Evolutionary conservation across 495 filamentous ascomycete genomes (phyloP).

Genomic region (Gamarada debralockiae): DNA sequence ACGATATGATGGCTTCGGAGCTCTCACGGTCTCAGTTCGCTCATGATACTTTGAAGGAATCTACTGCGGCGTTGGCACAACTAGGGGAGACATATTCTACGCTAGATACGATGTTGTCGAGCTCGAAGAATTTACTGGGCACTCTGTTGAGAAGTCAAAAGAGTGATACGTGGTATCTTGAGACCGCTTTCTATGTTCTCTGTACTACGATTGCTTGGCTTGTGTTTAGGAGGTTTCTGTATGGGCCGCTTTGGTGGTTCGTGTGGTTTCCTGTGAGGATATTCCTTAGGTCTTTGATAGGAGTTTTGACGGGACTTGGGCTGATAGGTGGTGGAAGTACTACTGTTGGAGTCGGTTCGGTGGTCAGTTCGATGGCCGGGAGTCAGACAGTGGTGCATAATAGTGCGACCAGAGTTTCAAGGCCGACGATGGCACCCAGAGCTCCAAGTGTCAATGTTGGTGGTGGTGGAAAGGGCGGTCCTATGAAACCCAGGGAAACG

Average conservation of each 20-base stretch:
- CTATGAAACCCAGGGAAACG: constrained; percentile 2
- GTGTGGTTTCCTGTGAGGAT: constrained; percentile 74
- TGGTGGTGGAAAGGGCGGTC: constrained; percentile 19
- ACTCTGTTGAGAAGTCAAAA: constrained; percentile 83
- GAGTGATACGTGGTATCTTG: constrained; percentile 94
- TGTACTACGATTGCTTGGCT: constrained; percentile 77
- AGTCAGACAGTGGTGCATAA: constrained; percentile 35
- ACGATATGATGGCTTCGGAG: constrained; percentile 77
- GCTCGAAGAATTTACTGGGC: constrained; percentile 67
- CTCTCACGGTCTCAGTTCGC: constrained; percentile 83
- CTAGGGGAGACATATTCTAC: constrained; percentile 74
- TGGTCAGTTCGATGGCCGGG: constrained; percentile 28
- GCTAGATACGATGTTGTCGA: constrained; percentile 71
- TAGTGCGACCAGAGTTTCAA: constrained; percentile 37
- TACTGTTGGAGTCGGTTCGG: constrained; percentile 10
- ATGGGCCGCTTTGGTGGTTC: constrained; percentile 87
- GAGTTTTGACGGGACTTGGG: constrained; percentile 36
- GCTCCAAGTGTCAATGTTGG: constrained; percentile 22
- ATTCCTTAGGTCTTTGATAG: constrained; percentile 41
- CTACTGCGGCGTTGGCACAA: constrained; percentile 72
- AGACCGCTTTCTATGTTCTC: constrained; percentile 80
- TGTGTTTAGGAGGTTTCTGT: constrained; percentile 75
- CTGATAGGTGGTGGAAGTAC: constrained; percentile 34
- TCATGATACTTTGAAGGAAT: constrained; percentile 77
- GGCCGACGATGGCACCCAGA: constrained; percentile 13